phyloP scores from a whole-genome alignment of 495 filamentous ascomycete species.

The Talaromyces wortmannii region DNA sequence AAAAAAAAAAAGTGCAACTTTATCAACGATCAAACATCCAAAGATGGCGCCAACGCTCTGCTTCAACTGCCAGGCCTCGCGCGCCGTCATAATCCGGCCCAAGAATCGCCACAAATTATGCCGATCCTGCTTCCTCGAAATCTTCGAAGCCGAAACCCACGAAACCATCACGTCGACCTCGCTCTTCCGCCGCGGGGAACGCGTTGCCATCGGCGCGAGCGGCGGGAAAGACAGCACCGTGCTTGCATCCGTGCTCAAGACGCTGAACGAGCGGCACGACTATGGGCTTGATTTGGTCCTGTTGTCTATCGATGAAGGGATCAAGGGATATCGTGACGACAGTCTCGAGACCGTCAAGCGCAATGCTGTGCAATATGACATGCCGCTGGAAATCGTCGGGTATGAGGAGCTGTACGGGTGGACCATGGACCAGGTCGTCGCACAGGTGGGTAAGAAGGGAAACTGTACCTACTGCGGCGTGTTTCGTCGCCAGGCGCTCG shows the following conservation, averaged over 20 bases:
- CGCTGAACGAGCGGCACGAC: conserved; percentile 79
- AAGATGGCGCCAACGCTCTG: conserved; percentile 59
- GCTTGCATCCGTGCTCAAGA: conserved; percentile 88
- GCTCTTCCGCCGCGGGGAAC: conserved; percentile 80
- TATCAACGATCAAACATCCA: neutral
- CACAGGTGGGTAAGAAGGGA: conserved; percentile 93
- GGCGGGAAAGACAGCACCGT: conserved; percentile 98
- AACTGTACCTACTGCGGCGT: conserved; percentile 99
- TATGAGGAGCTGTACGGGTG: conserved; percentile 95
- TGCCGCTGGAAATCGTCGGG: conserved; percentile 84
- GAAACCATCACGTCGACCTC: conserved; percentile 74
- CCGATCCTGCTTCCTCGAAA: conserved; percentile 72
- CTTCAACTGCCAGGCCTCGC: conserved; percentile 62
- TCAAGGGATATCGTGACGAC: conserved; percentile 94
- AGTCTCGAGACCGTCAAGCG: conserved; percentile 92
- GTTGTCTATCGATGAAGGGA: conserved; percentile 92
- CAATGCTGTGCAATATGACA: conserved; percentile 82
- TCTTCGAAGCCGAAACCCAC: conserved; percentile 92
- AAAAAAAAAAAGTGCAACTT: neutral
- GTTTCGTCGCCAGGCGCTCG: conserved; percentile 88
- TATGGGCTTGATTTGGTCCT: conserved; percentile 85
- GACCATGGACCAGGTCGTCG: conserved; percentile 98
- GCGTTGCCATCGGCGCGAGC: conserved; percentile 89
- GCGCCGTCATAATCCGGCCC: conserved; percentile 85
- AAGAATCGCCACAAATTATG: conserved; percentile 93